Evolutionary conservation across 768 basidiomycete species (phyloP), one percentile per base, ranked within the genome.

Genomic region (Mycena epipterygia): DNA sequence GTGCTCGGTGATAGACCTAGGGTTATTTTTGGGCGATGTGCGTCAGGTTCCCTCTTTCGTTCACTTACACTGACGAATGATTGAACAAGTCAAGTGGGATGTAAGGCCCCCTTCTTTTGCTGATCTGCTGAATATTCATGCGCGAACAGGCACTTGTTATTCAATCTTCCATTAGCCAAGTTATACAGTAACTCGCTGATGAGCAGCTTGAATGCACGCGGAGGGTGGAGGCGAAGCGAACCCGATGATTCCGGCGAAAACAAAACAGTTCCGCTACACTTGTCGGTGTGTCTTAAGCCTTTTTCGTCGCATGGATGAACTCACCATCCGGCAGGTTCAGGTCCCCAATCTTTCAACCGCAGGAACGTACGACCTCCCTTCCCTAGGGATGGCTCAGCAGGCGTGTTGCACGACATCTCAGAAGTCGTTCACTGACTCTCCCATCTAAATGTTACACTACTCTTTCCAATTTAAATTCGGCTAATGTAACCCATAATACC

Each of bases 181-280:
- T 68, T 83, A 19, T 83, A 83, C 67, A 81, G 81, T 35, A 83
- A 82, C 72, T 80, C 80, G 0, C 72, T 84, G 27, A 77, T 84
- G 80, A 83, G 82, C 21, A 81, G 78, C 60, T 55, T 84, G 59
- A 84, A 83, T 71, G 79, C 82, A 1, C 80, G 83, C 21, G 76
- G 73, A 12, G 73, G 73, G 5, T 74, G 73, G 73, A 27, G 70
- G 30, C 65, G 66, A 13, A 55, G 52, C 35, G 70, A 72, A 25
- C 37, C 56, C 23, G 67, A 44, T 30, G 71, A 73, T 48, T 73
- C 71, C 4, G 71, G 71, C 17, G 52, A 56, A 11, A 25, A 27
- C n/a, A 68, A 73, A 35, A 65, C 62, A 1, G 46, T 69, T 7
- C 67, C 71, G 11, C 41, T 62, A 37, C 67, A 68, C 59, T 48